These are phyloP conservation scores for Globisporangium nodosum DNA, from an alignment of 352 stramenopile species.

Conservation along the genomic window DNA sequence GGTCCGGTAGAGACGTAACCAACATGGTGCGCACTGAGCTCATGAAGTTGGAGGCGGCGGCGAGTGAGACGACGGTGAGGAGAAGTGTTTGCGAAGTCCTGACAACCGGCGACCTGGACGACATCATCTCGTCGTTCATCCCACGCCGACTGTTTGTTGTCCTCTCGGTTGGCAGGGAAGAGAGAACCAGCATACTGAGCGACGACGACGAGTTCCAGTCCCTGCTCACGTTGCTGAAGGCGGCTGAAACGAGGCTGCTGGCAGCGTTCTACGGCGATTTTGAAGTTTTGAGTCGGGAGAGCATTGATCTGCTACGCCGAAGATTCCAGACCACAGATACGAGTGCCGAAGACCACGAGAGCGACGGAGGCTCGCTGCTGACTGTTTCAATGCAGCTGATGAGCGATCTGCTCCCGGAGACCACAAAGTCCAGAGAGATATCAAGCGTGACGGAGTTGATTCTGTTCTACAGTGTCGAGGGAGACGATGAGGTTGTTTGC, in stretches of 20 bases:
- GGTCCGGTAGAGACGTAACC: slow-evolving; percentile 38
- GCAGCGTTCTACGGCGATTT: slow-evolving; percentile 54
- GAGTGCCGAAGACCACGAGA: slow-evolving; percentile 6
- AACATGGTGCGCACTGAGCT: slow-evolving; percentile 16
- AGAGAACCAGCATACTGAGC: slow-evolving; percentile 21
- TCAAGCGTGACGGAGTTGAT: slow-evolving; percentile 22
- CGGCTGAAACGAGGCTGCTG: slow-evolving; percentile 6
- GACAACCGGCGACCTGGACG: slow-evolving; percentile 4
- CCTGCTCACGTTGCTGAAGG: slow-evolving; percentile 3
- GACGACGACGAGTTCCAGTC: slow-evolving; percentile 23
- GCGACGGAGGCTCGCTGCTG: slow-evolving; percentile 6
- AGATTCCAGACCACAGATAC: slow-evolving; percentile 7
- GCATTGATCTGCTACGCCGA: slow-evolving; percentile 20
- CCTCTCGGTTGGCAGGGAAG: slow-evolving; percentile 11
- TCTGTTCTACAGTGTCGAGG: slow-evolving; percentile 18
- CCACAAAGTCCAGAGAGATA: slow-evolving; percentile 14
- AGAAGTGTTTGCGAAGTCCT: slow-evolving; percentile 15
- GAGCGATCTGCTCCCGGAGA: slow-evolving; percentile 17
- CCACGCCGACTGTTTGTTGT: slow-evolving; percentile 20
- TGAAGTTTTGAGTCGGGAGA: slow-evolving; percentile 23
- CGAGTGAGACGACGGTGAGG: neutral
- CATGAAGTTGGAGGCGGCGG: neutral
- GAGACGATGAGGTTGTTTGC: slow-evolving; percentile 12
- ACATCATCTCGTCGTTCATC: slow-evolving; percentile 14
- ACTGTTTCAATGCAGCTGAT: slow-evolving; percentile 20